Percentiles rank a stretch among this genome's conserved stretches.
phyloP scores from a whole-genome alignment of 768 basidiomycete species.

The Favolaschia claudopus region DNA sequence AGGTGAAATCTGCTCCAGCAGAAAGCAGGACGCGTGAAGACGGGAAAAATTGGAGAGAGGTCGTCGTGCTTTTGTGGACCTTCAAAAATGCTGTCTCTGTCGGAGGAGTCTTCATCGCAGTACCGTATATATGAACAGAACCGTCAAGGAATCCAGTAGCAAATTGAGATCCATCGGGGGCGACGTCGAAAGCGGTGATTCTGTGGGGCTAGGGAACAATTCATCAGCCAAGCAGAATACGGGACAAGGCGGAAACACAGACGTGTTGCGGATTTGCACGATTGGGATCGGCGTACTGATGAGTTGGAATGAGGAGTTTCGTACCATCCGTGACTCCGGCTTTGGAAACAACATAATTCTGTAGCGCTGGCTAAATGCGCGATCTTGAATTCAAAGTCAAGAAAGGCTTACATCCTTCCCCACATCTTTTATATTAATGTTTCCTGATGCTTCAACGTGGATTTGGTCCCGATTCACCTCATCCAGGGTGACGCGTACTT shows the following conservation, averaged over 20 bases:
- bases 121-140: slow-evolving; percentile 58
- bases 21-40: slow-evolving; percentile 77
- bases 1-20: slow-evolving; percentile 69
- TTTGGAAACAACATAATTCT: slow-evolving; percentile 51
- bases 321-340: slow-evolving; percentile 59
- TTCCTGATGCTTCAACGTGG: slow-evolving; percentile 53
- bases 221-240: background rate
- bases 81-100: slow-evolving; percentile 26
- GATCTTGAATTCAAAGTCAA: too few relatives aligned
- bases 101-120: slow-evolving; percentile 32
- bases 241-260: slow-evolving; percentile 25
- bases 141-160: slow-evolving; percentile 70
- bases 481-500: slow-evolving; percentile 61
- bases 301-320: slow-evolving; percentile 55
- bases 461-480: slow-evolving; percentile 61
- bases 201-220: slow-evolving; percentile 50
- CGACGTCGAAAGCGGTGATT: slow-evolving; percentile 70
- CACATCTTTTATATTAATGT: slow-evolving; percentile 45
- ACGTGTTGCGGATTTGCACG: slow-evolving; percentile 51
- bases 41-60: slow-evolving; percentile 70
- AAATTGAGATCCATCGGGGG: slow-evolving; percentile 64
- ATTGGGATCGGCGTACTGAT: slow-evolving; percentile 57
- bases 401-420: slow-evolving; percentile 34
- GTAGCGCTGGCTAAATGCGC: too few relatives aligned
- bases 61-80: slow-evolving; percentile 60